Base-by-base conservation (phyloP, 352 stramenopile species). In the Paralagenidium karlingii region DNA sequence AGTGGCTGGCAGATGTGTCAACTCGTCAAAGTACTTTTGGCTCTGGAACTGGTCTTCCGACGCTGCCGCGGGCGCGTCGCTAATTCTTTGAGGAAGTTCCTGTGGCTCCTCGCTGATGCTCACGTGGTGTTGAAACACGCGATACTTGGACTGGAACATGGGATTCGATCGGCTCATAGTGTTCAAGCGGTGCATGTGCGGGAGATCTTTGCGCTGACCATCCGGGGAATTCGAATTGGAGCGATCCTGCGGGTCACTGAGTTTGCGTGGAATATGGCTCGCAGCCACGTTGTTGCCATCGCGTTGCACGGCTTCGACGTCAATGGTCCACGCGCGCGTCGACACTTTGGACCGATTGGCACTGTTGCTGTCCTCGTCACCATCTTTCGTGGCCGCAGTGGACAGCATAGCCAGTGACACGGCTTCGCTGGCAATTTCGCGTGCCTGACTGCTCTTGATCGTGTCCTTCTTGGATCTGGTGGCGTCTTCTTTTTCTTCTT, bases 91-190 rank as follows among this genome's bases (percentile, higher is more conserved):
- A n/a, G n/a, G n/a, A n/a, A n/a, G n/a, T n/a, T n/a, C n/a, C n/a
- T n/a, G n/a, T 57, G 26, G 9, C 34, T 22, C 19, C n/a, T 18
- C 34, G 34, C 13, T 48, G 44, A 7, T 58, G 33, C 9, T 47
- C 29, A 60, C 51, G 16, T 80, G 63, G 31, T 66, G 58, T 49
- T 82, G 65, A 44, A 82, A 80, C 62, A 80, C 70, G 22, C 68
- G 63, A 45, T 80, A 80, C 48, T 82, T 82, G 48, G 63, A 78
- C 33, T 60, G 65, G 36, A 70, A 70, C 26, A 71, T 68, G 6
- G 68, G 66, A 40, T 73, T 79, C 38, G 65, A 28, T 47, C 55
- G 60, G 38, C 54, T 58, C 31, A 71, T 57, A 16, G 68, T 59
- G 1, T 29, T 50, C 19, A 79, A 58, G 6, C 64, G 54, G 24